Base-by-base conservation (phyloP, 176 grass and related monocot genomes). In the Phoenix roebelenii region DNA sequence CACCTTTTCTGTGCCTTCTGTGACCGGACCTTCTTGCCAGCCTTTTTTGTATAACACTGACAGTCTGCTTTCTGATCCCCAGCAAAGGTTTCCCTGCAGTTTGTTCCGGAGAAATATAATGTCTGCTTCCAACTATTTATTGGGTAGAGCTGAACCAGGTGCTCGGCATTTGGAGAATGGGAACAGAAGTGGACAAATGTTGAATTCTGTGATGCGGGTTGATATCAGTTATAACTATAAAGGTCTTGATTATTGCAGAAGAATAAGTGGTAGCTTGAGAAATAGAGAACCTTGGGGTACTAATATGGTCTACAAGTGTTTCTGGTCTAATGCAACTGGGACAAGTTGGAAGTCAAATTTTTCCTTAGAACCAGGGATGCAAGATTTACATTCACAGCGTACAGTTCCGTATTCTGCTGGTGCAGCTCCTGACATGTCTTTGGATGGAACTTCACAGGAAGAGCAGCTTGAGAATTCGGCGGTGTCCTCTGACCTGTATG, bases 351-450 rank as follows among this genome's bases (percentile, higher is more conserved):
- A 56, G 60, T 52, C 79, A 32, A 74, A 71, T 69, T 75, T 60
- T 80, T 65, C 67, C n/a, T 59, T 79, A 24, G 55, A 80, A 25
- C 81, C 61, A 23, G 78, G 81, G 78, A 15, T 54, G 48, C 72
- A 57, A 49, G 62, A 76, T 30, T 85, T 85, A 26, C 73, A 54
- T 54, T 67, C 59, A 0, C 82, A 67, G 1, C 85, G 81, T 73
- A 65, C 29, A 14, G 62, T 78, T 0, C 76, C 87, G 14, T 92
- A 73, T 64, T 87, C 81, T 68, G 74, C 78, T 18, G 85, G 84
- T 55, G 78, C 84, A 64, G 87, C 80, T 57, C 58, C 72, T 58
- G 81, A 97, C 1, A 53, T 97, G 15, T 81, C 87, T 1, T 74
- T 90, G n/a, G 80, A 82, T 79, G 86, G 85, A 50, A 28, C 57